Evolutionary conservation across 2,329 filamentous ascomycete species (phyloP).

Genomic region (Calycina herbarum): DNA sequence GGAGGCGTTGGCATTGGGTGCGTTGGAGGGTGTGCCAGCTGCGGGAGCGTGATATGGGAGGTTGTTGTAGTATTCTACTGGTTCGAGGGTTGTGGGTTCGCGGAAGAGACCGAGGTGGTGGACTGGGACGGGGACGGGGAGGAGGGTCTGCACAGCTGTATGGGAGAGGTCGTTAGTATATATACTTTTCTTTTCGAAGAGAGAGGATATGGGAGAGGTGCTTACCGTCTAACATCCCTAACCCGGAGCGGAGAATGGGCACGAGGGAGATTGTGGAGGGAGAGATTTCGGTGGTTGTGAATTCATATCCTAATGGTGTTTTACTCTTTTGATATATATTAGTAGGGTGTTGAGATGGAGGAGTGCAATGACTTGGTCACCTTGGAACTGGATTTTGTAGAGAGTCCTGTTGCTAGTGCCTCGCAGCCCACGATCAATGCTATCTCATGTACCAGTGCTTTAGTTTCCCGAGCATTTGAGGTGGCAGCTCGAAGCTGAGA

Average conservation of each 20-base stretch:
- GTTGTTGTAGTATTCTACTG: conserved; percentile 98
- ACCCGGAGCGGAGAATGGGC: conserved; percentile 87
- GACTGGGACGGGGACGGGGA: conserved; percentile 76
- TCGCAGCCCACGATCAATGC: conserved; percentile 79
- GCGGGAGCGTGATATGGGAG: conserved; percentile 69
- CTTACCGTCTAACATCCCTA: conserved; percentile 84
- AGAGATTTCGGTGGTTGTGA: conserved; percentile 61
- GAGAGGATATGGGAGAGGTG: conserved; percentile 13
- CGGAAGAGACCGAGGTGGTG: conserved; percentile 96
- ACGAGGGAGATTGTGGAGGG: conserved; percentile 74
- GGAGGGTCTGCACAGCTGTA: conserved; percentile 74
- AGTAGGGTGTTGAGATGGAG: not conserved
- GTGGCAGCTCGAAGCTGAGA: conserved; percentile 78
- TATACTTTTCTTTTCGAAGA: not conserved
- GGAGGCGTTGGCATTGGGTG: conserved; percentile 43
- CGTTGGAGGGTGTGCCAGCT: conserved; percentile 41
- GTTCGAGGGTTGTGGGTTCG: conserved; percentile 80
- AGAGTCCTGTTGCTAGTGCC: conserved; percentile 67
- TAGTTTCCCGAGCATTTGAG: conserved; percentile 73
- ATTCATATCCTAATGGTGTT: conserved; percentile 77
- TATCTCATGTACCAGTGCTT: conserved; percentile 82
- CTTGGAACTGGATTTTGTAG: conserved; percentile 57
- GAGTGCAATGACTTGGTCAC: conserved; percentile 44
- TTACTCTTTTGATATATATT: conserved; percentile 54
- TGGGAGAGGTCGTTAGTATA: not conserved